phyloP scores from a whole-genome alignment of 495 filamentous ascomycete genomes.

The Penicillium cosmopolitanum region DNA sequence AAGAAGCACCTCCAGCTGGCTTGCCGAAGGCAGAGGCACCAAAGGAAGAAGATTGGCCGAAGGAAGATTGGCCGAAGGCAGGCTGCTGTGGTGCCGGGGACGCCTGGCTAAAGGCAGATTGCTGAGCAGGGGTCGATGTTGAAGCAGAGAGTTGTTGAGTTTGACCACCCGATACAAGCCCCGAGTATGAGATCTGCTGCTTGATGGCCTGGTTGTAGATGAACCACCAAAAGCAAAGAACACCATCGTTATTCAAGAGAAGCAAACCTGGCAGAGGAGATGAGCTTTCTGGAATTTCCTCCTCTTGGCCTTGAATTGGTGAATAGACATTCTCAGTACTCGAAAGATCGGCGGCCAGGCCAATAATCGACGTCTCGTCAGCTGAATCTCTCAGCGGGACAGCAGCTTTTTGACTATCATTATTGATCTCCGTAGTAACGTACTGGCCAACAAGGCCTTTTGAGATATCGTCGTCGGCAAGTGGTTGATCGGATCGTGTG shows the following conservation, averaged over 20 bases:
- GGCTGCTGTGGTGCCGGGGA: constrained; percentile 38
- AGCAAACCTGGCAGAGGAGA: constrained; percentile 85
- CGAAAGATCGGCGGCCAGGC: constrained; percentile 80
- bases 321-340: constrained; percentile 74
- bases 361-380: constrained; percentile 78
- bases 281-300: constrained; percentile 73
- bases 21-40: constrained; percentile 38
- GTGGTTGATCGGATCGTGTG: constrained; percentile 67
- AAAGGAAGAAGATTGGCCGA: constrained; percentile 43
- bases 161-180: constrained; percentile 55
- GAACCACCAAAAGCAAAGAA: constrained; percentile 86
- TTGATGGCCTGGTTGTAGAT: constrained; percentile 86
- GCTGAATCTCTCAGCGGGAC: constrained; percentile 74
- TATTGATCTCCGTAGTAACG: constrained; percentile 69
- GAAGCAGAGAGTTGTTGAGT: constrained; percentile 21
- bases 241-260: constrained; percentile 86
- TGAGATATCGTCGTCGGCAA: constrained; percentile 62
- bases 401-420: constrained; percentile 77
- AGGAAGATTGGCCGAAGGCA: constrained; percentile 45
- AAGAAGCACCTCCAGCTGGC: constrained; percentile 31
- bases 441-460: constrained; percentile 59
- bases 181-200: constrained; percentile 70
- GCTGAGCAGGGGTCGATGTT: constrained; percentile 23
- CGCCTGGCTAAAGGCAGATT: constrained; percentile 44
- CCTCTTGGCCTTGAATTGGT: constrained; percentile 78